Evolutionary conservation across 495 filamentous ascomycete genomes (phyloP), one percentile per base, ranked within the genome.

Genomic region (Rhypophila decipiens): DNA sequence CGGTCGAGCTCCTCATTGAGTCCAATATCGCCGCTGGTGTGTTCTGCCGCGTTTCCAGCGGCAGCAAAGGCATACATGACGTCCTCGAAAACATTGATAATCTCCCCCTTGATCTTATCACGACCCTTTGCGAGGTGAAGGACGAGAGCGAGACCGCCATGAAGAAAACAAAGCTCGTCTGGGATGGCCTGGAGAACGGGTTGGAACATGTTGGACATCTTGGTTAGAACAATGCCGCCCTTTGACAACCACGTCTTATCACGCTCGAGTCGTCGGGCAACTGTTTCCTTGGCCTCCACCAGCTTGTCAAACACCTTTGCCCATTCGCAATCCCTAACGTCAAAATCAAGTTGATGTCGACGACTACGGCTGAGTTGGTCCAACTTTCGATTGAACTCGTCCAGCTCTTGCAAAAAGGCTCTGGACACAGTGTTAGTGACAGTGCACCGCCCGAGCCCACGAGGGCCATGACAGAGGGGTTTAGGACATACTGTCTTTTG

Each of bases 41-140:
- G 13, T 29, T 48, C 46, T 3, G 38, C 9, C 18, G 46, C 46
- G 15, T 42, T 46, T 27, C 49, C 49, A n/a, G 49, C 49, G 8
- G 24, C 29, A 22, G 40, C 51, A 17, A 48, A 24, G 0, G 38
- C 22, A 0, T 24, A 22, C 12, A 22, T 34, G 4, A 48, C 36
- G 19, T 42, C 46, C 35, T 48, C 46, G 39, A 48, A 48, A 23
- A 36, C 38, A 17, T 48, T 35, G 36, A 48, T 18, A 42, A 48
- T 48, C 2, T 41, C 38, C 2, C 24, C 10, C 17, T 33, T 48
- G 17, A 27, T 17, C 17, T 40, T 33, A 5, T 40, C 38, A 19
- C 46, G 38, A 27, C 11, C 38, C 19, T 34, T 48, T 37, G 46
- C 37, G 20, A 51, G 10, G 19, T 46, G 43, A 20, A 51, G 31